Conservation (phyloP, 352 stramenopile genomes). For the Aphanomyces stellatus region DNA sequence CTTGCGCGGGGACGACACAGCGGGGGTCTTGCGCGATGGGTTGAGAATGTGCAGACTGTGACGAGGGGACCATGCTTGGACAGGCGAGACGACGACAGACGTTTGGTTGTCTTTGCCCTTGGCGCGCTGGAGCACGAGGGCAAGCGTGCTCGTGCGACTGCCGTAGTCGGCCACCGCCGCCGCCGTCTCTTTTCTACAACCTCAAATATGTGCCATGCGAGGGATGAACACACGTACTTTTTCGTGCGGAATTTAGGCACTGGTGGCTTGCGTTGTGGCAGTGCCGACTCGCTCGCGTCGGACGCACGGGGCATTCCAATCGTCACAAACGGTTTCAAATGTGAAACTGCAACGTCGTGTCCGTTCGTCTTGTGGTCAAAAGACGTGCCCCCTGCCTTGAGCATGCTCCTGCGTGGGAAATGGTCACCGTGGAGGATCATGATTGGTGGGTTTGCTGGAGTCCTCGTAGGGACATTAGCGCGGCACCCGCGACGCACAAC, state of each 20-base stretch:
- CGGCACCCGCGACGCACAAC: no score
- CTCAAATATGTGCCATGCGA: neutral
- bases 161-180: neutral
- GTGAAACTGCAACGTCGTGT: no score
- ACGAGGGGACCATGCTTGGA: neutral
- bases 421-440: no score
- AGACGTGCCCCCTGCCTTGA: no score
- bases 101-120: neutral
- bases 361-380: no score
- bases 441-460: no score
- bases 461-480: no score
- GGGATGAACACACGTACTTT: neutral
- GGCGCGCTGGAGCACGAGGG: neutral
- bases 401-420: no score
- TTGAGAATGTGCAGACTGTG: neutral
- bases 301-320: no score
- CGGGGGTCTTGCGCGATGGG: neutral
- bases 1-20: no score
- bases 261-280: slow-evolving; percentile 8
- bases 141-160: neutral
- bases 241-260: slow-evolving; percentile 16
- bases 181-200: neutral
- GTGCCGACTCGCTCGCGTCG: no score
- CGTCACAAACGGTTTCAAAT: no score
- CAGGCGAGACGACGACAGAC: neutral